Base-by-base conservation (phyloP, 331 rosid species). In the Malus hybrid region DNA sequence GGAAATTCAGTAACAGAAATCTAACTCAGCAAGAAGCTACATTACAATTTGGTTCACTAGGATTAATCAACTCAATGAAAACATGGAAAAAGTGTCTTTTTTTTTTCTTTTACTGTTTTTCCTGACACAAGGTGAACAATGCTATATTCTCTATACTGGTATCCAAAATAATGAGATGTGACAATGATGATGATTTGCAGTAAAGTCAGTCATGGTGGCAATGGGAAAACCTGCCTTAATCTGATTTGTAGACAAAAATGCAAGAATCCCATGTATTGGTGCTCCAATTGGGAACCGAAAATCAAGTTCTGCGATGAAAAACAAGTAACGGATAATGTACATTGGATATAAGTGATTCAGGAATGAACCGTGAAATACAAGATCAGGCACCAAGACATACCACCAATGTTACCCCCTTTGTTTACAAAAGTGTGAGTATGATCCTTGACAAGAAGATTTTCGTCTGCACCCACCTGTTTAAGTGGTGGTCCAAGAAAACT, bases 391-490 rank as follows among this genome's bases (percentile, higher is more conserved):
- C 60, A 76, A 79, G 81, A 46, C 81, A 24, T 83, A 95, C 99
- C 99, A 32, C 99, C 99, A 81, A 95, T 89, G 82, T 89, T 87
- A 79, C 99, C 99, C 75, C 97, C 99, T 80, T 84, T 95, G 82
- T 95, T 95, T 56, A 95, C 91, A 80, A 95, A 95, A 44, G 97
- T 92, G 80, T 95, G 99, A 76, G 96, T 89, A 81, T 95, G 99
- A 73, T 95, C 97, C 91, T 95, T 95, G 73, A 92, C 91, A 57
- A 95, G 97, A 32, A 95, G 93, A 89, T 95, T 95, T 55, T 90
- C 44, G 24, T 86, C 82, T 33, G 99, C 99, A 48, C 97, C 99
- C 36, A 89, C 99, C 99, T 95, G 69, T 76, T 73, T 80, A 76
- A 79, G 65, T 19, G 76, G 50, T 69, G 65, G 67, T 57, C 32